Evolutionary conservation across 257 asterid genomes (phyloP), one percentile per base, ranked within the genome.

Genomic region (Solanum dulcamara): DNA sequence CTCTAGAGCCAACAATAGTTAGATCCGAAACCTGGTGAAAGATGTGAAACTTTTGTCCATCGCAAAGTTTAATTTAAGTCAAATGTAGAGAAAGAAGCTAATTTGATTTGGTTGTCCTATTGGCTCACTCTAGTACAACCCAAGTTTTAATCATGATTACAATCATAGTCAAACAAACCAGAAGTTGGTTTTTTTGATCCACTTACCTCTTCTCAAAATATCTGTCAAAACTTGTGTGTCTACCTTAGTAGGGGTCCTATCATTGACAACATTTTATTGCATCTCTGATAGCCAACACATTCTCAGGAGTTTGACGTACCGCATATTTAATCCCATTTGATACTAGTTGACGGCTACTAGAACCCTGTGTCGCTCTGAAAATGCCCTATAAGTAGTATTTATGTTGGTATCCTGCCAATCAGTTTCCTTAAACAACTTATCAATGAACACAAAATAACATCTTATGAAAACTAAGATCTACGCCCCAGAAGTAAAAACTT

Each of bases 381-480:
- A 94, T 95, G 1, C 98, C 98, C 98, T 97, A 95, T 22, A 95
- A 89, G 84, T 91, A 95, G 83, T 85, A 88, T 80, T 92, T 90
- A 6, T 86, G 87, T 57, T 85, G 88, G 81, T 91, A 95, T 88
- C 89, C 97, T 93, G 94, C 89, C 89, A 77, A 87, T 51, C 5
- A 28, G 35, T 22, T 42, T 71, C 9, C 48, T 64, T 83, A 74
- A 88, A 79, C 35, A 30, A 22, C 17, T 84, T 75, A 80, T n/a
- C 22, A 38, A 82, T 50, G 24, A 46, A 51, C 33, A 46, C 7
- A 12, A 42, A 17, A 80, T 32, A 33, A 33, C 20, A 67, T 67
- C 6, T 67, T 17, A 57, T 57, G 64, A 7, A 33, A 68, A 59
- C 67, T 26, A 9, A 22, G 67, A n/a, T 59, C 30, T 59, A 10